Percentiles rank a stretch among this genome's conserved stretches.
Evolutionary conservation across 2,329 filamentous ascomycete species (phyloP).

Genomic region (Arthrinium puccinioides): DNA sequence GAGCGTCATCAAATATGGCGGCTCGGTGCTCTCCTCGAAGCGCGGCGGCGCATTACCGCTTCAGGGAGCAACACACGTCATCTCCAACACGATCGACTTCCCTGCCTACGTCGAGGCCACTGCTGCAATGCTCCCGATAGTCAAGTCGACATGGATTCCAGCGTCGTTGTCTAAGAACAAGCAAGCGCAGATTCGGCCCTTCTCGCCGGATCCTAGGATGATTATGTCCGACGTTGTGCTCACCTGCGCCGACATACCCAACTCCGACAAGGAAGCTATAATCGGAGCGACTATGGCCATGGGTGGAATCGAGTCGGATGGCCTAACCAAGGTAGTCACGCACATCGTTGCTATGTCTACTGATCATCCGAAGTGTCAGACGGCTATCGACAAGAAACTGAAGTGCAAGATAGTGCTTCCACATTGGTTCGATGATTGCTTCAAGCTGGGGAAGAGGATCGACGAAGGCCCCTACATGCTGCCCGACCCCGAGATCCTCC

Average conservation of each 20-base stretch:
- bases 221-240: slow-evolving; percentile 83
- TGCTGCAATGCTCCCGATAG: slow-evolving; percentile 74
- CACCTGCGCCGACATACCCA: slow-evolving; percentile 76
- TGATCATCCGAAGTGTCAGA: slow-evolving; percentile 63
- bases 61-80: slow-evolving; percentile 44
- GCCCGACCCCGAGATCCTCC: slow-evolving; percentile 80
- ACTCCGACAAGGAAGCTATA: slow-evolving; percentile 85
- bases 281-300: slow-evolving; percentile 82
- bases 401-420: slow-evolving; percentile 81
- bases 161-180: slow-evolving; percentile 63
- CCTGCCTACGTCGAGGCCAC: slow-evolving; percentile 72
- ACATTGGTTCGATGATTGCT: slow-evolving; percentile 97
- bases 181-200: slow-evolving; percentile 71
- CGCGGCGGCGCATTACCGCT: slow-evolving; percentile 42
- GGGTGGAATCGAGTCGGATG: slow-evolving; percentile 72
- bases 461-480: slow-evolving; percentile 80
- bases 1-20: slow-evolving; percentile 42
- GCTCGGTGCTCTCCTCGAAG: slow-evolving; percentile 36
- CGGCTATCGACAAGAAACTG: slow-evolving; percentile 56
- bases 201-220: slow-evolving; percentile 82
- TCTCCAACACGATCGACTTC: slow-evolving; percentile 79
- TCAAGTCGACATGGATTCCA: slow-evolving; percentile 75
- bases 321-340: slow-evolving; percentile 68
- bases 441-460: slow-evolving; percentile 86
- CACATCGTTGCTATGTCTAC: slow-evolving; percentile 80